These are phyloP conservation scores for Leccinum subtestaceum DNA, from an alignment of 768 basidiomycete genomes.

Conservation along the genomic window DNA sequence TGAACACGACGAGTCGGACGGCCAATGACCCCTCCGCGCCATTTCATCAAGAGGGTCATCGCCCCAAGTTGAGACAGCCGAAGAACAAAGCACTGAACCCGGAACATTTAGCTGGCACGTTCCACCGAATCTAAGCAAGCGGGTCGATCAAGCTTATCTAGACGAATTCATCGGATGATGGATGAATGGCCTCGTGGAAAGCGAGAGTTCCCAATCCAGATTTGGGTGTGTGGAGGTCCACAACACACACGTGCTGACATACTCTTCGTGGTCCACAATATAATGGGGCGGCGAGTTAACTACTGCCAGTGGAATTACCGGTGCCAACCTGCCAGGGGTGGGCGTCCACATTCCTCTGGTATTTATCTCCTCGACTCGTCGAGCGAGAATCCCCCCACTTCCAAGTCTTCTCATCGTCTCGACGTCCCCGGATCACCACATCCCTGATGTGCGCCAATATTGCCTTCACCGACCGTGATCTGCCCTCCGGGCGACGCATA, in stretches of 20 bases:
- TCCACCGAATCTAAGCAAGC: constrained; percentile 5
- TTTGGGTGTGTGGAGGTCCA: constrained; percentile 17
- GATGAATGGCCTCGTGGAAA: constrained; percentile 19
- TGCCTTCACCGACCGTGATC: neutral
- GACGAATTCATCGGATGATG: constrained; percentile 2
- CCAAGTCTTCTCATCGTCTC: neutral
- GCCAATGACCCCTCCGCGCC: too few relatives aligned
- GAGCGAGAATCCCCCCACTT: neutral
- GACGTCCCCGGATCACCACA: neutral
- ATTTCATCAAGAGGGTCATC: too few relatives aligned
- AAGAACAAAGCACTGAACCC: constrained; percentile 5
- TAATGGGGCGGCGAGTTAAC: constrained; percentile 22
- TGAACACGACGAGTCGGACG: too few relatives aligned
- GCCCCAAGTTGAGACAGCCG: neutral
- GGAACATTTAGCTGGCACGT: constrained; percentile 15
- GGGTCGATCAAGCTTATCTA: constrained; percentile 9
- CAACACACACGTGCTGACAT: constrained; percentile 19
- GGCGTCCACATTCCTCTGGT: neutral
- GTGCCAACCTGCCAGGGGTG: neutral
- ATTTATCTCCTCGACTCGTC: constrained; percentile 8
- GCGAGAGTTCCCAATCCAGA: constrained; percentile 13
- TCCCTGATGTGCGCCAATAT: constrained; percentile 13
- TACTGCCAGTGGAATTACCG: constrained; percentile 8
- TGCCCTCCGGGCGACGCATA: constrained; percentile 5
- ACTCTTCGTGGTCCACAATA: constrained; percentile 3